These are phyloP conservation scores for Hirsutella rhossiliensis DNA, from an alignment of 2,329 filamentous ascomycete genomes.

Conservation along the genomic window DNA sequence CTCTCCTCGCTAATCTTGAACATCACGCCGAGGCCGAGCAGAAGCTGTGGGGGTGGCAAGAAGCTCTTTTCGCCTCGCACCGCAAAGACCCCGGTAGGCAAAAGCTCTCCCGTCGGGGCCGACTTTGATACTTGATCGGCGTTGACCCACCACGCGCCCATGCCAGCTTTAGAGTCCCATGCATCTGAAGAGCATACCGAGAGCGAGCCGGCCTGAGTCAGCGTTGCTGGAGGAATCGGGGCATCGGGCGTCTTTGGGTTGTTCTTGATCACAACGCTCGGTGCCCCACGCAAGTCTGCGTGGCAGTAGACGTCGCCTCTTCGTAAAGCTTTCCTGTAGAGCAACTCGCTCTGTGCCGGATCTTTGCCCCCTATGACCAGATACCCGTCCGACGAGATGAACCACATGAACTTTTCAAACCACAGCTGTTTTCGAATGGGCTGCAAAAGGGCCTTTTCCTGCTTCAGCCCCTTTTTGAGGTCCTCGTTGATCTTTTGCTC, in stretches of 20 bases:
- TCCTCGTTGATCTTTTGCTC: conserved; percentile 81
- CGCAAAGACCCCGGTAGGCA: conserved; percentile 68
- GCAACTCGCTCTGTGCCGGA: conserved; percentile 75
- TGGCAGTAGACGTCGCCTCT: conserved; percentile 90
- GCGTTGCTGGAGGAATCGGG: conserved; percentile 80
- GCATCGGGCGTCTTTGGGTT: conserved; percentile 64
- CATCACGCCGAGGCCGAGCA: conserved; percentile 78
- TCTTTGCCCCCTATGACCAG: conserved; percentile 84
- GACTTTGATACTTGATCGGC: conserved; percentile 86
- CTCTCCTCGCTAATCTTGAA: conserved; percentile 87
- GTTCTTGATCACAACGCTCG: conserved; percentile 85
- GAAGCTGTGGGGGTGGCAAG: conserved; percentile 72
- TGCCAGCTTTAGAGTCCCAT: conserved; percentile 93
- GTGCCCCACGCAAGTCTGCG: conserved; percentile 75
- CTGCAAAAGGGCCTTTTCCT: conserved; percentile 79
- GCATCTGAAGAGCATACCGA: conserved; percentile 77
- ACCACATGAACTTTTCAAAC: conserved; percentile 97
- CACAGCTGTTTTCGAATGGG: conserved; percentile 76
- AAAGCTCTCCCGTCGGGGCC: conserved; percentile 64
- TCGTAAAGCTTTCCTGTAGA: conserved; percentile 78
- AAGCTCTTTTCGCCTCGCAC: conserved; percentile 84
- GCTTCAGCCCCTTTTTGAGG: conserved; percentile 76
- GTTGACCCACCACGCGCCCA: conserved; percentile 93
- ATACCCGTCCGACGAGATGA: conserved; percentile 91
- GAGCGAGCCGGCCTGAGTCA: conserved; percentile 80